Evolutionary conservation across 192 early-diverging fungal genomes (phyloP).

Genomic region (Backusella westeae): DNA sequence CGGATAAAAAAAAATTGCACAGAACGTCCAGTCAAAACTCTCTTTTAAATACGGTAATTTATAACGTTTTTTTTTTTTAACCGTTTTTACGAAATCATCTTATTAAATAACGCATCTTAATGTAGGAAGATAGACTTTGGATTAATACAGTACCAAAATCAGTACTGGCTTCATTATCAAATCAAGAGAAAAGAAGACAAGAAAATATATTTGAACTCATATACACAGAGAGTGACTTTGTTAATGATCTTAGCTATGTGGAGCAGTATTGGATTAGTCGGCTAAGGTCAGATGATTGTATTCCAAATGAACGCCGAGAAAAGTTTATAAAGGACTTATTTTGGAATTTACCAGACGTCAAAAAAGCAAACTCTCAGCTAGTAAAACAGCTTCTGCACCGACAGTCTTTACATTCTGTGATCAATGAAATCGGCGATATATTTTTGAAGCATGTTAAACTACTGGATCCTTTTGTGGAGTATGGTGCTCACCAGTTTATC

Average conservation of each 20-base stretch:
- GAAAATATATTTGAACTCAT: conserved; percentile 93
- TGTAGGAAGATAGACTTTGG: conserved; percentile 73
- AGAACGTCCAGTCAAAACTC: not conserved
- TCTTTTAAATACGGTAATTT: not conserved
- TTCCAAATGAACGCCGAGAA: conserved; percentile 63
- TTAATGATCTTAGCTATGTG: conserved; percentile 80
- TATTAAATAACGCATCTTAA: not conserved
- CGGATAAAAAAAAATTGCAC: not conserved
- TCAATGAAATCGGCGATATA: conserved; percentile 84
- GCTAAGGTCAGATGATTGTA: conserved; percentile 59
- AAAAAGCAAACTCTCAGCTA: conserved; percentile 61
- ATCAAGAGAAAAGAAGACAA: conserved; percentile 83
- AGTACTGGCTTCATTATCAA: conserved; percentile 66
- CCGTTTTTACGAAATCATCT: not conserved
- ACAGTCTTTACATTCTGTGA: conserved; percentile 68
- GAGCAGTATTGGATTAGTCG: conserved; percentile 67
- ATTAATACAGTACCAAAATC: conserved; percentile 75
- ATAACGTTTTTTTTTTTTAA: not conserved
- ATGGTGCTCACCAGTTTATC: conserved; percentile 84
- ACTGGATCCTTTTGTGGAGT: conserved; percentile 80
- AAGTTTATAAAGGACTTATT: conserved; percentile 59
- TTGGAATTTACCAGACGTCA: conserved; percentile 68
- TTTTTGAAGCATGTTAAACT: conserved; percentile 66
- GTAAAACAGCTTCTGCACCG: conserved; percentile 56
- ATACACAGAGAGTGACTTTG: conserved; percentile 89